phyloP scores from a whole-genome alignment of 768 basidiomycete genomes.

The Fomitopsis serialis region DNA sequence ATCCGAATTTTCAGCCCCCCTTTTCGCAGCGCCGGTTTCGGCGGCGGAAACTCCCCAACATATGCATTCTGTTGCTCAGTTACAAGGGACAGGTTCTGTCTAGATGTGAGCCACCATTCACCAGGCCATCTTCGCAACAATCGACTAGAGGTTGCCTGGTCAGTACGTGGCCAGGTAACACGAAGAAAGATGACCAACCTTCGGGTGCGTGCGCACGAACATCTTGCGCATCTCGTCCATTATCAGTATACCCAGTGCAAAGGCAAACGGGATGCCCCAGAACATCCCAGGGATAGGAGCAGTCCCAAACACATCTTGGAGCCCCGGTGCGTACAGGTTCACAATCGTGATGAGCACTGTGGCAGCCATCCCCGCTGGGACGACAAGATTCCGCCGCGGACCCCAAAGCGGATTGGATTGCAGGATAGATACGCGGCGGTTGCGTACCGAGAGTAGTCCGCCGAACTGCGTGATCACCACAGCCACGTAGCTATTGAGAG shows the following conservation, averaged over 20 bases:
- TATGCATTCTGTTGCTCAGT: no score
- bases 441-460: constrained; percentile 51
- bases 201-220: constrained; percentile 37
- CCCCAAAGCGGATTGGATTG: constrained; percentile 49
- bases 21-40: no score
- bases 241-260: constrained; percentile 34
- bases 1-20: no score
- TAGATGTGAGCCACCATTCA: constrained; percentile 5
- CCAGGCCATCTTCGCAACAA: constrained; percentile 35
- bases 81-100: no score
- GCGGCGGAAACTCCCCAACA: no score
- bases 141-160: constrained; percentile 19
- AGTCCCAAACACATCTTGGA: constrained; percentile 39
- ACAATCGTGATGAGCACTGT: constrained; percentile 39
- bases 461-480: constrained; percentile 60
- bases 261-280: constrained; percentile 42
- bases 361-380: constrained; percentile 31
- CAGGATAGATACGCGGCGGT: constrained; percentile 50
- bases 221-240: constrained; percentile 42
- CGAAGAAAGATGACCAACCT: constrained; percentile 26
- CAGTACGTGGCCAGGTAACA: no score
- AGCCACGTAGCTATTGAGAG: constrained; percentile 36
- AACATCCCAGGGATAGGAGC: constrained; percentile 42
- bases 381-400: constrained; percentile 36
- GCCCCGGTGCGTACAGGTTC: constrained; percentile 38